Conservation (phyloP, 2,329 filamentous ascomycete species). For the Calycina herbarum region DNA sequence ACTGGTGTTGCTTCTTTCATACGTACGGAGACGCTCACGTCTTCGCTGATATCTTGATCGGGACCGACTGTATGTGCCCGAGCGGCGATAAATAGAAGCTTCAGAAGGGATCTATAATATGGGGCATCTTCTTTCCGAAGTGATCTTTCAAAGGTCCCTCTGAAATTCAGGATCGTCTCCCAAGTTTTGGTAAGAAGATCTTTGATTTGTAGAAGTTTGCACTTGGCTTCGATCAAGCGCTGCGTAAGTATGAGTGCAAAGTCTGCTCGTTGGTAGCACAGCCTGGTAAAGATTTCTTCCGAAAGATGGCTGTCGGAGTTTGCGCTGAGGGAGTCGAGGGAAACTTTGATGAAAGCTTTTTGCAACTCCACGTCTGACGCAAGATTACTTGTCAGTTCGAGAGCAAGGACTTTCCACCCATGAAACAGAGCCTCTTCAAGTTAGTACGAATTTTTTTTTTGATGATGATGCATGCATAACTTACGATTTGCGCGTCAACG, state of each 20-base stretch:
- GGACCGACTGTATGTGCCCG: constrained; percentile 54
- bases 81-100: constrained; percentile 80
- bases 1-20: constrained; percentile 36
- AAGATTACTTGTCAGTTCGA: constrained; percentile 71
- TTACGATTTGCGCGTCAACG: constrained; percentile 85
- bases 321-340: constrained; percentile 73
- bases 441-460: constrained; percentile 29
- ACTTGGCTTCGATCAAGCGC: constrained; percentile 63
- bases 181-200: constrained; percentile 58
- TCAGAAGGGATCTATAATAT: constrained; percentile 82
- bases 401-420: constrained; percentile 84
- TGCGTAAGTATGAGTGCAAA: constrained; percentile 82
- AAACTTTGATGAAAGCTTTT: constrained; percentile 56
- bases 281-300: constrained; percentile 76
- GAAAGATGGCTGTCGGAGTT: constrained; percentile 73
- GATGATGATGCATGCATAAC: constrained; percentile 35
- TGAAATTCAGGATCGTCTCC: constrained; percentile 56
- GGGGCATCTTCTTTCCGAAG: constrained; percentile 56
- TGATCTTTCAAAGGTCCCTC: constrained; percentile 59
- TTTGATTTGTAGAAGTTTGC: constrained; percentile 51
- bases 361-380: constrained; percentile 28
- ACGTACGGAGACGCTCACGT: constrained; percentile 28
- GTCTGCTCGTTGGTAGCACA: constrained; percentile 75
- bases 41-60: constrained; percentile 25
- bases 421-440: constrained; percentile 69